A percentile compares a stretch with the other conserved stretches of the same genome.
Evolutionary conservation across 306 rosid genomes (phyloP).

Genomic region (Citrullus colocynthis): DNA sequence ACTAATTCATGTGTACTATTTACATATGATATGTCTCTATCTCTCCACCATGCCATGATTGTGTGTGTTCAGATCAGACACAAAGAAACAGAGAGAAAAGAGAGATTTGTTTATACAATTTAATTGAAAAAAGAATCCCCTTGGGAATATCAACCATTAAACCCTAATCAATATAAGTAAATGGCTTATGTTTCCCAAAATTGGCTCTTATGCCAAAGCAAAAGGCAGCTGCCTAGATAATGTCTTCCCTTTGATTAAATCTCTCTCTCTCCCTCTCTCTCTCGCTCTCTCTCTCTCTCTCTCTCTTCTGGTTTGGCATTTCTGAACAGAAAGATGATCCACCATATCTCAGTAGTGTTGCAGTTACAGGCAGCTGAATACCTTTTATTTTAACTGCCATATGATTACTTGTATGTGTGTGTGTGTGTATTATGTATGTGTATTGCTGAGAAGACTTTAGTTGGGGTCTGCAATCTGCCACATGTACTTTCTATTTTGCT

Average conservation of each 20-base stretch:
- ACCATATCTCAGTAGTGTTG: conserved; percentile 30
- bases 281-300: background rate
- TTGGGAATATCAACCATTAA: conserved; percentile 11
- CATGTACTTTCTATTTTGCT: conserved; percentile 1
- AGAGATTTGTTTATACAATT: background rate
- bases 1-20: conserved; percentile 5
- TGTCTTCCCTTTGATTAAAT: conserved; percentile 58
- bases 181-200: conserved; percentile 36
- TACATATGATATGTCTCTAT: conserved; percentile 7
- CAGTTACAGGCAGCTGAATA: conserved; percentile 2
- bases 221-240: conserved; percentile 41
- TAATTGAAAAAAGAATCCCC: background rate
- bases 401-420: background rate
- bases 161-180: background rate
- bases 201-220: conserved; percentile 53
- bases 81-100: background rate
- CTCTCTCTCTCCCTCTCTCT: background rate
- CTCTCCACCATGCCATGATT: conserved; percentile 7
- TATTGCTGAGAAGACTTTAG: conserved; percentile 10
- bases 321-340: conserved; percentile 17
- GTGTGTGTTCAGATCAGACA: background rate
- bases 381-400: conserved; percentile 14
- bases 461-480: conserved; percentile 10
- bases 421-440: background rate
- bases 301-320: background rate